These are phyloP conservation scores for Fusarium sacchari DNA, from an alignment of 2,329 filamentous ascomycete species.

Conservation along the genomic window DNA sequence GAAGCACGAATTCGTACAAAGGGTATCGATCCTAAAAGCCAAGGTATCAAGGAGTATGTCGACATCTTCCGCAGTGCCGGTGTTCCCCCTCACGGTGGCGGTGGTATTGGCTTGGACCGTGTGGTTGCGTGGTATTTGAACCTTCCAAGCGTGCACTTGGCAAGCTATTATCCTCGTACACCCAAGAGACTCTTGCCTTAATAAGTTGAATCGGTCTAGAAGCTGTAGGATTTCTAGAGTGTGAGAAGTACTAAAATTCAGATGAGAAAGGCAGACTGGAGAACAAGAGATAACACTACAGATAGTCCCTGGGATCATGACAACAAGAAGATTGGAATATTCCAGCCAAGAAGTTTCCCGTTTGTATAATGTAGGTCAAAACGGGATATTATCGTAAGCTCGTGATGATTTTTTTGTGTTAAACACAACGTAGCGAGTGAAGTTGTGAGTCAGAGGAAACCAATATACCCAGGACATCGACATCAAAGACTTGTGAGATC, in stretches of 20 bases:
- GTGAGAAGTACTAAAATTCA: slow-evolving; percentile 9
- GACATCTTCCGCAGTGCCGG: slow-evolving; percentile 83
- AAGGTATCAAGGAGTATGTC: slow-evolving; percentile 89
- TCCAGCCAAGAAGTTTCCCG: not conserved
- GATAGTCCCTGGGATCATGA: not conserved
- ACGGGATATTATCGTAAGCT: not conserved
- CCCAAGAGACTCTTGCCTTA: slow-evolving; percentile 67
- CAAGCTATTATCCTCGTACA: slow-evolving; percentile 67
- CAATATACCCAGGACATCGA: not conserved
- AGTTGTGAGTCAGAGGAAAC: not conserved
- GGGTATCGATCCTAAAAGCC: slow-evolving; percentile 79
- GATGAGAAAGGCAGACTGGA: not conserved
- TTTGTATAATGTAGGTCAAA: not conserved
- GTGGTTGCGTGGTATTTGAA: slow-evolving; percentile 76
- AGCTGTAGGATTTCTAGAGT: not conserved
- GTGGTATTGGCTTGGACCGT: slow-evolving; percentile 89
- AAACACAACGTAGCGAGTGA: not conserved
- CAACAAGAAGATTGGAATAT: not conserved
- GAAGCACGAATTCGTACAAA: slow-evolving; percentile 80
- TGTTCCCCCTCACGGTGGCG: slow-evolving; percentile 89
- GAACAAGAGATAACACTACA: not conserved
- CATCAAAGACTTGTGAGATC: not conserved
- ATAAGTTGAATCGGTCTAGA: not conserved
- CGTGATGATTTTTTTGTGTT: not conserved
- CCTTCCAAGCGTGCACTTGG: slow-evolving; percentile 68